Base-by-base conservation (phyloP, 2,329 filamentous ascomycete species). In the Volutella citrinella region DNA sequence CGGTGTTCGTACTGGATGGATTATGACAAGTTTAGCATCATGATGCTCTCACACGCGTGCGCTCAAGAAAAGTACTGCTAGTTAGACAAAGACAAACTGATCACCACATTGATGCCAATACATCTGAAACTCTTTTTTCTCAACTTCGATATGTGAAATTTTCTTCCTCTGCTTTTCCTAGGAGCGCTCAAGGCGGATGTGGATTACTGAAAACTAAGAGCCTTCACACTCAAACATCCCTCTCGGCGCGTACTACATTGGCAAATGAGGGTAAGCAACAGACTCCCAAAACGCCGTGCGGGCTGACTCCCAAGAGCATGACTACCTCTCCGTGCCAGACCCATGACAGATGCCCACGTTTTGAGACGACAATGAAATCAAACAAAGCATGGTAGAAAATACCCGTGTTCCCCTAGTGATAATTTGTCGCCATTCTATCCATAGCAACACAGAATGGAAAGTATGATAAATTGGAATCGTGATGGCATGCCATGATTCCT, bases 11-110 rank as follows among this genome's bases (percentile, higher is more conserved):
- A 43, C 34, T 42, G 32, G 40, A 51, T 40, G 45, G 54, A 42
- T n/a, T 47, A 51, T 47, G 45, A 47, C 41, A 43, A 46, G 33
- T 43, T 43, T n/a, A n/a, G 42, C 46, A 43, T 48, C 32, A 43
- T 42, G 37, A 40, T 43, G 36, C 36, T 45, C 39, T 36, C 45
- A 45, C 38, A 43, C 38, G 48, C 20, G 20, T 12, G 9, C 20
- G 20, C 20, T 46, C 40, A 37, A 32, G 50, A 51, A 48, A 52
- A 46, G 36, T 45, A 34, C 32, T 38, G 30, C 30, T 22, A 22
- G 9, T 52, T 49, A 46, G 48, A 56, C 45, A 52, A 33, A 51
- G 44, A 52, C 39, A 48, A 46, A 40, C 44, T 42, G 48, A 52
- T 45, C 39, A 35, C 30, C n/a, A n/a, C n/a, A n/a, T n/a, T n/a